These are phyloP conservation scores for Yarrowia sp. DNA, from an alignment of 805 yeast genomes.

Conservation along the genomic window DNA sequence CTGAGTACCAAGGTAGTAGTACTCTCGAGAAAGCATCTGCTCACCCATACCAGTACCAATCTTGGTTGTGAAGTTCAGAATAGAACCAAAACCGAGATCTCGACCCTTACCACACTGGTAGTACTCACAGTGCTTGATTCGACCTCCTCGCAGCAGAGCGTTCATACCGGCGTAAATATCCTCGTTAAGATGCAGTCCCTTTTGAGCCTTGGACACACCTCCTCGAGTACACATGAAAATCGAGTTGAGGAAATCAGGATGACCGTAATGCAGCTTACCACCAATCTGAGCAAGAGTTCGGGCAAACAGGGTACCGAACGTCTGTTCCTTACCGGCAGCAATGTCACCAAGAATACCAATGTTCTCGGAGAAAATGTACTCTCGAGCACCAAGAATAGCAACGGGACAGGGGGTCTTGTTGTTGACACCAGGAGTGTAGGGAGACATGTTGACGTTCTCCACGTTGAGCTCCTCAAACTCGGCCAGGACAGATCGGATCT, in stretches of 20 bases:
- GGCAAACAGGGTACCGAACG: conserved; percentile 94
- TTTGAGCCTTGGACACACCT: conserved; percentile 92
- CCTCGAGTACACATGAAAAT: conserved; percentile 94
- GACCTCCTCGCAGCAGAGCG: conserved; percentile 84
- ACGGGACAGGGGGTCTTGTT: conserved; percentile 52
- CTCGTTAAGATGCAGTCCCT: conserved; percentile 87
- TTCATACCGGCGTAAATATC: conserved; percentile 96
- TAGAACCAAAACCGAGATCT: conserved; percentile 90
- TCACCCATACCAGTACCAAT: conserved; percentile 99
- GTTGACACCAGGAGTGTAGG: conserved; percentile 59
- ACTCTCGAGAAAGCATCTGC: conserved; percentile 87
- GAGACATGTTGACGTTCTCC: conserved; percentile 47
- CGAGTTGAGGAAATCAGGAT: conserved; percentile 90
- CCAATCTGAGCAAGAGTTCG: conserved; percentile 91
- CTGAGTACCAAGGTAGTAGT: conserved; percentile 85
- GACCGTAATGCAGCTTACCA: conserved; percentile 93
- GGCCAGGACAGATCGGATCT: conserved; percentile 79
- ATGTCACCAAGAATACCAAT: conserved; percentile 92
- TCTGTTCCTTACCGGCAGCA: conserved; percentile 97
- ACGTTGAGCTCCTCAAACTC: conserved; percentile 82
- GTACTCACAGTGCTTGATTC: conserved; percentile 92
- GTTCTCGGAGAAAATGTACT: conserved; percentile 89
- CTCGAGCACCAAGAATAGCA: conserved; percentile 93
- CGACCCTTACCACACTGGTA: conserved; percentile 97
- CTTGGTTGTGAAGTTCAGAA: conserved; percentile 88